Conservation (phyloP, 805 yeast genomes). For the Nakazawaea ernobii region DNA sequence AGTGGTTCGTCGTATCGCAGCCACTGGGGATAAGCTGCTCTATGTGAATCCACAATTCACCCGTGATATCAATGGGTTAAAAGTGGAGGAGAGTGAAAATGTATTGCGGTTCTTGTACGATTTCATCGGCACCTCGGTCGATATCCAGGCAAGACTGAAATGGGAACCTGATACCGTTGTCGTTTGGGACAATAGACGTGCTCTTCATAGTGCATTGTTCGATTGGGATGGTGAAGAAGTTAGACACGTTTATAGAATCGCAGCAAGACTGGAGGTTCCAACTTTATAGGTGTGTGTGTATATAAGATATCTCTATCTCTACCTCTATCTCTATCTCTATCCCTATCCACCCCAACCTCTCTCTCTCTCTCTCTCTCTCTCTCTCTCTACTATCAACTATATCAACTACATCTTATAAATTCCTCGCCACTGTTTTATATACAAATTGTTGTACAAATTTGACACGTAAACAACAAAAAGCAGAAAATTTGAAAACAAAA, state of each 20-base stretch:
- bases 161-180: constrained; percentile 49
- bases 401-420: too few species aligned
- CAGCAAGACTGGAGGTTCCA: constrained; percentile 37
- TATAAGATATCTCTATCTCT: not conserved
- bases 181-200: constrained; percentile 49
- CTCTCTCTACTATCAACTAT: too few species aligned
- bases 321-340: not conserved
- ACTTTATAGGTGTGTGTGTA: constrained; percentile 12
- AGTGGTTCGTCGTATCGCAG: constrained; percentile 44
- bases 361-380: too few species aligned
- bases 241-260: constrained; percentile 32
- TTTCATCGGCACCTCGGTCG: constrained; percentile 15
- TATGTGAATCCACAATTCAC: constrained; percentile 47
- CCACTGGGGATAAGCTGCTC: constrained; percentile 38
- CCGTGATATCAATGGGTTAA: constrained; percentile 55
- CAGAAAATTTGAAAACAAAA: not conserved
- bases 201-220: constrained; percentile 42
- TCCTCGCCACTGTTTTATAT: too few species aligned
- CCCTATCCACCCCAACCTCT: not conserved
- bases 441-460: too few species aligned
- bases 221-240: constrained; percentile 38
- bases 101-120: constrained; percentile 41
- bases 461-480: too few species aligned
- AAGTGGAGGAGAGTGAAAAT: constrained; percentile 55
- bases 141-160: constrained; percentile 43